phyloP scores from a whole-genome alignment of 352 stramenopile genomes.

The Phytopythium kandeliae region DNA sequence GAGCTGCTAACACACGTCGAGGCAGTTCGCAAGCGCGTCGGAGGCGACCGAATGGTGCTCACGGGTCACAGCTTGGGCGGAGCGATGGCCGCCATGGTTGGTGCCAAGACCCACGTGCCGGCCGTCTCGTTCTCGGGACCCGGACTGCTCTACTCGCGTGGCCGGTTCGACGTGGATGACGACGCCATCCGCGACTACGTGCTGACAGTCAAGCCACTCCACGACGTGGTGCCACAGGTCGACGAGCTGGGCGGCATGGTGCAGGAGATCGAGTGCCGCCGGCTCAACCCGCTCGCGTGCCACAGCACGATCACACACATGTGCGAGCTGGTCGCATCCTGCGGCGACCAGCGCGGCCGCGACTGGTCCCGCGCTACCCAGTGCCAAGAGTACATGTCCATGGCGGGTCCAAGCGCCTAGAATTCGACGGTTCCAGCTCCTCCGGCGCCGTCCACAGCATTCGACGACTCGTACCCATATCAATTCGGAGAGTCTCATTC shows the following conservation, averaged over 20 bases:
- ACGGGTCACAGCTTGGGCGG: conserved; percentile 82
- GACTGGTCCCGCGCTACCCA: conserved; percentile 76
- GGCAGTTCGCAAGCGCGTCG: conserved; percentile 52
- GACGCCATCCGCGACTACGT: conserved; percentile 80
- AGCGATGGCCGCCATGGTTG: conserved; percentile 81
- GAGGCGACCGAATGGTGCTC: conserved; percentile 61
- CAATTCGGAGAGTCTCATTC: background rate
- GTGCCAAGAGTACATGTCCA: conserved; percentile 58
- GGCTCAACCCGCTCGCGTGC: conserved; percentile 70
- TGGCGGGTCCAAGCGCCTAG: background rate
- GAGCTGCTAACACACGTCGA: conserved; percentile 64
- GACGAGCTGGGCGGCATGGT: conserved; percentile 81
- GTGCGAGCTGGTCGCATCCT: conserved; percentile 79
- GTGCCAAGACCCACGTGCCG: conserved; percentile 74
- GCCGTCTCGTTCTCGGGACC: conserved; percentile 81
- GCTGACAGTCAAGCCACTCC: conserved; percentile 75
- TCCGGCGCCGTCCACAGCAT: too few species aligned
- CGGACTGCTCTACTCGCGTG: conserved; percentile 71
- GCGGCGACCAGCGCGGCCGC: conserved; percentile 67
- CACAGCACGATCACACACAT: conserved; percentile 83
- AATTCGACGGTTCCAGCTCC: too few species aligned
- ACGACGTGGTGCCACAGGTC: conserved; percentile 76
- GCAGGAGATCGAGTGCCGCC: conserved; percentile 84
- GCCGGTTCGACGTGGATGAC: conserved; percentile 68
- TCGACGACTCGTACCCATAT: conserved; percentile 4